Base-by-base conservation (phyloP, 148 eudicot species). In the Camellia lanceoleosa region DNA sequence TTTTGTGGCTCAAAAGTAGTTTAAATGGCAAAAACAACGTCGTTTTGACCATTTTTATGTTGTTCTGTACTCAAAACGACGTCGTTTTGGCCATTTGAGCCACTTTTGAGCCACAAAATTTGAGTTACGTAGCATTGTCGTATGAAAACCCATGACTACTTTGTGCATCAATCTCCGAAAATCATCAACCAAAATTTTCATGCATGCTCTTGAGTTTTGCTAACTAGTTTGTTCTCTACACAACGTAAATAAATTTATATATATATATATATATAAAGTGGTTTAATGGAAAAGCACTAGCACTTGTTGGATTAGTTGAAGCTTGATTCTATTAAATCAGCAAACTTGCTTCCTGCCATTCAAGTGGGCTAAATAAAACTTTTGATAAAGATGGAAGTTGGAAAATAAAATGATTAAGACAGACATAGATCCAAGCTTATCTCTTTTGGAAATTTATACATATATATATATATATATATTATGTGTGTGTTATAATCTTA, bases 401-500 rank as follows among this genome's bases (percentile, higher is more conserved):
- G 62, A 73, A 30, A 44, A 16, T 73, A 11, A 73, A 73, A 4
- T 73, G 62, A 73, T 73, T 20, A 72, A 52, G 76, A 72, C 60
- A 23, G 52, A 52, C 3, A 72, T 6, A 72, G 2, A 54, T 73
- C 18, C 49, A 68, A 71, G 18, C 59, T 20, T 19, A 71, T 71
- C 58, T 71, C 41, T 20, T 18, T 18, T 5, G 15, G 15, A 11
- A 18, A 43, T 75, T 16, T 61, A n/a, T 43, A 63, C 18, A 43
- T 7, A 73, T 23, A 23, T 74, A 58, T n/a, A n/a, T 8, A 23
- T 3, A 19, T 9, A 71, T 49, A 52, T 47, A 11, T 44, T 46
- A 12, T 47, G 38, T 30, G 38, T 58, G 16, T 58, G 3, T 58
- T 58, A 14, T 58, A 58, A 58, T 7, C 3, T 9, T 7, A 58